Percentiles rank a stretch among this genome's conserved stretches.
phyloP scores from a whole-genome alignment of 805 yeast genomes.

The Pichia gijzeniarum region DNA sequence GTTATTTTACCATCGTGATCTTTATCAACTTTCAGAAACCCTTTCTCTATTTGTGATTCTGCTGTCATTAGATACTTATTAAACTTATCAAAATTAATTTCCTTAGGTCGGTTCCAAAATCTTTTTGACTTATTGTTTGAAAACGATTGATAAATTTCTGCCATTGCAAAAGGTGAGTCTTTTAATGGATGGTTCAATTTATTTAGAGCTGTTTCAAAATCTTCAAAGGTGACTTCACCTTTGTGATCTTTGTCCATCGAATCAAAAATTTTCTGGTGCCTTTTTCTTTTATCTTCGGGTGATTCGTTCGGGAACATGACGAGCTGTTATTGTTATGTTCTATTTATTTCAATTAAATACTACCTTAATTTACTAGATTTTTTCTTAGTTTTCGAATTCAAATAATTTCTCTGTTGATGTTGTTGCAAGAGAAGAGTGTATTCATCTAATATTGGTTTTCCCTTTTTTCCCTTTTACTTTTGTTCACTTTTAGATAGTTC shows the following conservation, averaged over 20 bases:
- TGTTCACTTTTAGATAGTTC: no score
- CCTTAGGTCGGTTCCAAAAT: conserved; percentile 25
- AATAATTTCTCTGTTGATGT: no score
- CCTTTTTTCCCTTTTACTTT: no score
- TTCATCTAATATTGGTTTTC: no score
- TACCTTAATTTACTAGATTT: no score
- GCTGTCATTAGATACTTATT: conserved; percentile 57
- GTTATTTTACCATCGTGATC: conserved; percentile 70
- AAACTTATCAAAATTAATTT: conserved; percentile 61
- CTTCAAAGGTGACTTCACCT: conserved; percentile 45
- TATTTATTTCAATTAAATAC: neutral
- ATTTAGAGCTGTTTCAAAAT: conserved; percentile 41
- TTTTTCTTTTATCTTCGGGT: conserved; percentile 20
- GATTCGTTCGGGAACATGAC: conserved; percentile 16
- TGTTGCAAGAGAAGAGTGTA: no score
- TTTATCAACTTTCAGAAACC: conserved; percentile 61
- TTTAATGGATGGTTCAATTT: conserved; percentile 57
- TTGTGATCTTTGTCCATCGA: conserved; percentile 37
- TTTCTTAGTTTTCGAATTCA: no score
- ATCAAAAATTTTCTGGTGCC: conserved; percentile 37
- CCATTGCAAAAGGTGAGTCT: conserved; percentile 52
- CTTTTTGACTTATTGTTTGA: conserved; percentile 10
- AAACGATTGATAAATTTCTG: conserved; percentile 50
- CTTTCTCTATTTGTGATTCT: conserved; percentile 62
- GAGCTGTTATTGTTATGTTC: neutral